A percentile compares a stretch with the other conserved stretches of the same genome.
phyloP scores from a whole-genome alignment of 257 asterid genomes.

The Solanum tarijense region DNA sequence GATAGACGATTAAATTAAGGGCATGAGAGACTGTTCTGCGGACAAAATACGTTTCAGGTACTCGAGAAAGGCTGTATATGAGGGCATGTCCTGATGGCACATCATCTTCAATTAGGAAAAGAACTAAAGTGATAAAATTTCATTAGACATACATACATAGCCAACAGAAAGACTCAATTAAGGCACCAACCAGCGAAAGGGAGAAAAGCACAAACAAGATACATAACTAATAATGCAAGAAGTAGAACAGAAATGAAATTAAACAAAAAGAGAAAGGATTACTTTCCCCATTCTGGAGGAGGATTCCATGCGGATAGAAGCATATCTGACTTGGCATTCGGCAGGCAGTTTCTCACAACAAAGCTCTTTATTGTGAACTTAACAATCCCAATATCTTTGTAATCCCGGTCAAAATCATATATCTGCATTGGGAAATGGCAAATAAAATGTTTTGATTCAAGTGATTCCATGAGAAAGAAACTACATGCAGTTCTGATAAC shows the following conservation, averaged over 20 bases:
- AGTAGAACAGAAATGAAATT: background rate
- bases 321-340: conserved; percentile 90
- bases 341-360: conserved; percentile 89
- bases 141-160: background rate
- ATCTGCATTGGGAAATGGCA: conserved; percentile 53
- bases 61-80: background rate
- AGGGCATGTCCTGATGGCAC: background rate
- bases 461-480: background rate
- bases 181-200: background rate
- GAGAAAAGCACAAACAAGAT: background rate
- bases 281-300: conserved; percentile 99
- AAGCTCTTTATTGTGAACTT: conserved; percentile 85
- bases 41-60: background rate
- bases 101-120: background rate
- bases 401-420: conserved; percentile 98
- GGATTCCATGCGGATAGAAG: conserved; percentile 98
- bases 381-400: conserved; percentile 90
- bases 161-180: background rate
- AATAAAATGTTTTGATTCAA: conserved; percentile 4
- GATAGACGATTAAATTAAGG: background rate
- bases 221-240: background rate
- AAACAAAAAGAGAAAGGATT: conserved; percentile 16
- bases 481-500: background rate
- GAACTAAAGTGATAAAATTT: background rate
- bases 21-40: background rate